phyloP scores from a whole-genome alignment of 2,329 filamentous ascomycete species.

The Apiospora saccharicola region DNA sequence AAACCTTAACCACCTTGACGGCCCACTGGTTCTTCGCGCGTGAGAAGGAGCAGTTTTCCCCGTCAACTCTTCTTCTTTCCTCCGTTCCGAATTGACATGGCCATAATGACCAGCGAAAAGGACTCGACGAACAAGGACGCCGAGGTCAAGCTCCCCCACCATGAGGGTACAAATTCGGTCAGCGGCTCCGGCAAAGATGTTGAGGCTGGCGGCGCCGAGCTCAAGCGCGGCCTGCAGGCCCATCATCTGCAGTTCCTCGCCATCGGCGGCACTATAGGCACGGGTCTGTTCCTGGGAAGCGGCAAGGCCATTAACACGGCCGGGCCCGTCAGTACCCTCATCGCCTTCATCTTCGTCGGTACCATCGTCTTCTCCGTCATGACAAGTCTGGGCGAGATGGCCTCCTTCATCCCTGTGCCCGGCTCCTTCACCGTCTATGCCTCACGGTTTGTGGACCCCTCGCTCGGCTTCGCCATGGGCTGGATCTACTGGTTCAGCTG shows the following conservation, averaged over 20 bases:
- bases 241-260: constrained; percentile 47
- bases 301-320: constrained; percentile 68
- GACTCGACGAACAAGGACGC: background rate
- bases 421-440: constrained; percentile 82
- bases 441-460: constrained; percentile 72
- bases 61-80: background rate
- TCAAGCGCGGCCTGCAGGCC: constrained; percentile 42
- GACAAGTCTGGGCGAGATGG: constrained; percentile 74
- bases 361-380: constrained; percentile 78
- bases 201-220: constrained; percentile 40
- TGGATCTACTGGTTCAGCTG: constrained; percentile 86
- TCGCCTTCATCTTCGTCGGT: constrained; percentile 57
- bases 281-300: constrained; percentile 75
- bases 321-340: constrained; percentile 71
- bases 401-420: constrained; percentile 77
- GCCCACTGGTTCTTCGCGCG: constrained; percentile 5
- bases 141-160: constrained; percentile 16
- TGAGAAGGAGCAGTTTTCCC: background rate
- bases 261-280: constrained; percentile 70
- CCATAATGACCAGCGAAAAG: constrained; percentile 17
- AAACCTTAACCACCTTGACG: constrained; percentile 17
- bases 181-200: constrained; percentile 36
- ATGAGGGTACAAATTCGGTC: constrained; percentile 20
- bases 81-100: constrained; percentile 7
- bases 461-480: constrained; percentile 78